Evolutionary conservation across 176 grass and related monocot genomes (phyloP), one percentile per base, ranked within the genome.

Genomic region (Carex pumila): DNA sequence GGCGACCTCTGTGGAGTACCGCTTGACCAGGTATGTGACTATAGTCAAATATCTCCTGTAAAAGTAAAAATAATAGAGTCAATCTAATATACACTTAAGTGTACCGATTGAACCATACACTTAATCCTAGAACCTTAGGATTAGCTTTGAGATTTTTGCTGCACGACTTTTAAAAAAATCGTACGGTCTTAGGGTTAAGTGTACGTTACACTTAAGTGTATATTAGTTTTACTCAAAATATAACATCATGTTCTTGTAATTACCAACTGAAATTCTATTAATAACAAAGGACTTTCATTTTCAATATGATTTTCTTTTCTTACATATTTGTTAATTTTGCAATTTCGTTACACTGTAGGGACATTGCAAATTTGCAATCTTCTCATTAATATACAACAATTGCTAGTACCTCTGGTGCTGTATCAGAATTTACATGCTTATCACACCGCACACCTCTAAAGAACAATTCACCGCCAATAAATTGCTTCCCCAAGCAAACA

Each of bases 401-500:
- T 62, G 8, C 6, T 6, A 13, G 67, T 88, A 98, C 95, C 92
- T 98, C 95, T 64, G 94, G 78, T 61, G 85, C 86, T 64, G 92
- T 90, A 79, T 94, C 92, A 9, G 95, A 91, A 87, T 98, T 98
- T 65, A 98, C 95, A 90, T 98, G 95, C 83, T 93, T 94, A 14
- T 98, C 95, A 15, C 95, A 98, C 17, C 95, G 91, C 79, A 95
- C 90, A 12, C 95, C 95, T 82, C 95, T 87, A 60, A 98, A 98
- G 71, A 93, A 98, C 58, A 98, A 93, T 90, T 98, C 92, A 85
- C 95, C 95, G 11, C 95, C 95, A 84, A 82, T 91, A 67, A 98
- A 98, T 89, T 98, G 89, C 84, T 95, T 98, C 39, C 95, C 92
- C 73, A 98, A 89, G 61, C 95, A 98, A 81, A 98, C 92, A 83